Evolutionary conservation across 2,329 filamentous ascomycete species (phyloP), one percentile per base, ranked within the genome.

Genomic region (Nothophaeocryptopus gaeumannii): DNA sequence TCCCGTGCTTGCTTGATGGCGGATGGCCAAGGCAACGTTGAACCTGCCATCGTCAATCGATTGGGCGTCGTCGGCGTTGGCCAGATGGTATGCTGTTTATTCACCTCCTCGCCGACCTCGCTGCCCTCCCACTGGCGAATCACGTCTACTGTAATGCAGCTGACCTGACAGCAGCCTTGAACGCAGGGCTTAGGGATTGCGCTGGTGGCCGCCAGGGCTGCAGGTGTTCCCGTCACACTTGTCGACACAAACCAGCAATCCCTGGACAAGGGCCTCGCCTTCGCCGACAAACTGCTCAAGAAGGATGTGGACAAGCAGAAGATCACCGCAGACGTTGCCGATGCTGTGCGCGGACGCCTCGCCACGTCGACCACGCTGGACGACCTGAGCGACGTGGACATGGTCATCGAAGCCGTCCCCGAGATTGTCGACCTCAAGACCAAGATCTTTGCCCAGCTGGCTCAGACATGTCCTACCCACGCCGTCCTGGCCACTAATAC

Each of bases 401-500:
- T 99, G 70, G 86, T 99, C 49, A 97, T 99, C 65, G 93, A 99
- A 75, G 93, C 93, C 12, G 90, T 99, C 8, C 93, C 93, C 16
- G 73, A 67, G 48, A 92, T 96, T 47, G 85, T 88, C 35, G 77
- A 85, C 44, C 81, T 99, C 57, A 99, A 99, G 73, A 83, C 84
- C 58, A 83, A 84, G 58, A 95, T 99, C 59, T 99, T 99, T 74
- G 75, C 82, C 58, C 80, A 86, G 64, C 80, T 99, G 9, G 90
- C 91, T 5, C 75, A 87, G 62, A 84, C 95, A 60, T 91, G 88
- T 60, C 85, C 89, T 9, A 76, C 84, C 45, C 89, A 97, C 67
- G 83, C 93, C 51, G 88, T 99, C 62, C 81, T 99, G 32, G 92
- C 93, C 5, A 99, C 93, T 55, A 99, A 99, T 76, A 99, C 93